Percentiles rank a stretch among this genome's conserved stretches.
Conservation (phyloP, 1,284 basidiomycete species). For the Cryptococcus sp. region DNA sequence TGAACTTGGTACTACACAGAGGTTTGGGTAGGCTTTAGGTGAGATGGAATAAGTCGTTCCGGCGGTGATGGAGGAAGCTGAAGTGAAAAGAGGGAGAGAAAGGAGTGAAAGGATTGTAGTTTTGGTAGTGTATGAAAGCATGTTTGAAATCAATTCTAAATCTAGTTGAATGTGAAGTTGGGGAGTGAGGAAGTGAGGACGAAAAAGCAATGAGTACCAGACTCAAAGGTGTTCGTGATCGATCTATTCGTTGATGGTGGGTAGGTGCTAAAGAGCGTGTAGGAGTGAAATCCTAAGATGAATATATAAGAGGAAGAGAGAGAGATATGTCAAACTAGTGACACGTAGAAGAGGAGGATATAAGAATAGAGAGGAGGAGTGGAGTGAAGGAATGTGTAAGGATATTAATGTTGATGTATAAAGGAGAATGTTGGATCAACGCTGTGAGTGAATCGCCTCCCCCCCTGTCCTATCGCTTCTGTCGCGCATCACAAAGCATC, state of each 20-base stretch:
- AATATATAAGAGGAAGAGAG: neutral
- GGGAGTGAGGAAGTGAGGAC: neutral
- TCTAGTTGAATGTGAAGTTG: neutral
- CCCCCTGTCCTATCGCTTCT: no score
- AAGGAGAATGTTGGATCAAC: no score
- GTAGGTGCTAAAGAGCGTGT: neutral
- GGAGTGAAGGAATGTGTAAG: neutral
- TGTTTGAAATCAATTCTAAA: slow-evolving; percentile 1
- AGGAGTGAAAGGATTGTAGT: slow-evolving; percentile 12
- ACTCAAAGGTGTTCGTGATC: neutral
- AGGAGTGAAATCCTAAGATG: neutral
- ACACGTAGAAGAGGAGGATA: neutral
- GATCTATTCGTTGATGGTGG: neutral
- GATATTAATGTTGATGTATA: neutral
- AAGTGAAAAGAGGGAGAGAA: slow-evolving; percentile 11
- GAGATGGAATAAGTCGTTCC: slow-evolving; percentile 25
- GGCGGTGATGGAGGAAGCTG: slow-evolving; percentile 9
- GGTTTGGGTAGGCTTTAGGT: slow-evolving; percentile 21
- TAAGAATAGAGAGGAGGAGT: neutral
- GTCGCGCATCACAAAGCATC: no score
- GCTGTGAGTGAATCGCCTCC: no score
- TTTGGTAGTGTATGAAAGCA: slow-evolving; percentile 9
- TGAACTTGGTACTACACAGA: slow-evolving; percentile 30
- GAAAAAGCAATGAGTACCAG: slow-evolving; percentile 4
- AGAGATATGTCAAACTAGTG: neutral